These are phyloP conservation scores for Alternaria infectoria DNA, from an alignment of 2,329 filamentous ascomycete species.

Conservation along the genomic window DNA sequence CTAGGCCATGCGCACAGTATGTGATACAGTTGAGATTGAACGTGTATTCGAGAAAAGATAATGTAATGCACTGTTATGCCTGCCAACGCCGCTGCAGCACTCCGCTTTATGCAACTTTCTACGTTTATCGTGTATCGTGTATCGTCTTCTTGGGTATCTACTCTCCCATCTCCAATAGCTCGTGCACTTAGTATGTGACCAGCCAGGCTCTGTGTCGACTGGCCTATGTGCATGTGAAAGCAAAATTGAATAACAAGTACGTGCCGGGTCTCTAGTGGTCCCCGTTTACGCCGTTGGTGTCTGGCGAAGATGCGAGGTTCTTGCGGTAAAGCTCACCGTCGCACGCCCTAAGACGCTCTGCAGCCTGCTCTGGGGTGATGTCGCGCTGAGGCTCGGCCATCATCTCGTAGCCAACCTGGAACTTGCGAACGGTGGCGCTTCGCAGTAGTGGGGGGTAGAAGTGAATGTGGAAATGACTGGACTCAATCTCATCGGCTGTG, in stretches of 20 bases:
- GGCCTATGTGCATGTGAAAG: background rate
- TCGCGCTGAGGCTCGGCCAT: conserved; percentile 98
- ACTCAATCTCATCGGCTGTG: conserved; percentile 80
- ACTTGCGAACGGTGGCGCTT: conserved; percentile 93
- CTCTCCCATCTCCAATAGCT: background rate
- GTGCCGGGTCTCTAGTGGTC: background rate
- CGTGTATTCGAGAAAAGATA: background rate
- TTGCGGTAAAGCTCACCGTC: conserved; percentile 86
- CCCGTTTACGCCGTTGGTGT: conserved; percentile 24
- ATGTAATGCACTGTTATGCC: background rate
- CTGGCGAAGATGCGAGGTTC: conserved; percentile 36
- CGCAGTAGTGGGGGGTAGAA: conserved; percentile 94
- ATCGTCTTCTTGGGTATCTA: background rate
- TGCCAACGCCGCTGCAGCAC: background rate
- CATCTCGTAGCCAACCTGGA: conserved; percentile 94
- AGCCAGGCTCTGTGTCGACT: background rate
- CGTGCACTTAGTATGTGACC: background rate
- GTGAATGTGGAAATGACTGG: conserved; percentile 93
- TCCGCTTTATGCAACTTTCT: background rate
- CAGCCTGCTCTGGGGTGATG: conserved; percentile 96
- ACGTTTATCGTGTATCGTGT: conserved; percentile 1
- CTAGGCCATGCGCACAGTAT: background rate
- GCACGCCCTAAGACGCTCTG: conserved; percentile 75
- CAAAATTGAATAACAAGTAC: background rate
- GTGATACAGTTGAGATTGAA: background rate